A percentile compares a stretch with the other conserved stretches of the same genome.
Evolutionary conservation across 495 filamentous ascomycete genomes (phyloP).

Genomic region (Acidiella bohemica): DNA sequence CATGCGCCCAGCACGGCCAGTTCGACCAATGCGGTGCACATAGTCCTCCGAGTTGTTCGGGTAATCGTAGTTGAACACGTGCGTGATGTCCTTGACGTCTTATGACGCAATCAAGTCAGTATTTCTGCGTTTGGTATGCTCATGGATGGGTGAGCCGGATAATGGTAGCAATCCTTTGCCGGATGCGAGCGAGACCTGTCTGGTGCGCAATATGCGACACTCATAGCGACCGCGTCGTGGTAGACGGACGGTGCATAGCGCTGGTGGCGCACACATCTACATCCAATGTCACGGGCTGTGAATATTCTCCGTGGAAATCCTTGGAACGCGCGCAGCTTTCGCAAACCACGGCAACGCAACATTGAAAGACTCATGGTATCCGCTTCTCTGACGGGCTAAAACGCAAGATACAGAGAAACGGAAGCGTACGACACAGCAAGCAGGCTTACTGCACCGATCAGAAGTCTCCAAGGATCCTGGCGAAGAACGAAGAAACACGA

Average conservation of each 20-base stretch:
- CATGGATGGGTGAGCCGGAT: constrained; percentile 17
- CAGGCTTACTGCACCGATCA: constrained; percentile 50
- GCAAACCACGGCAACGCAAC: constrained; percentile 17
- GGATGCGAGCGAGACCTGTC: constrained; percentile 50
- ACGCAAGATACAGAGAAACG: constrained; percentile 45
- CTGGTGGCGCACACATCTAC: constrained; percentile 18
- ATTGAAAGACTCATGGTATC: constrained; percentile 48
- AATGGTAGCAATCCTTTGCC: constrained; percentile 43
- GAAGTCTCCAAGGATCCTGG: constrained; percentile 72
- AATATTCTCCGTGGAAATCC: constrained; percentile 55
- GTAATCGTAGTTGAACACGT: constrained; percentile 99
- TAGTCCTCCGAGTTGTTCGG: constrained; percentile 82
- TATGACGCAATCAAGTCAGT: constrained; percentile 66
- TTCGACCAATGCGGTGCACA: constrained; percentile 36
- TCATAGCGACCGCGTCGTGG: not conserved
- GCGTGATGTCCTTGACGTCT: constrained; percentile 99
- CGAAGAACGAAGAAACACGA: constrained; percentile 67
- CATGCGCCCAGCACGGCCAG: constrained; percentile 35
- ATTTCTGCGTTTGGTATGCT: constrained; percentile 25
- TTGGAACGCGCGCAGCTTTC: constrained; percentile 50
- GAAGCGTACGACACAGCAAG: constrained; percentile 54
- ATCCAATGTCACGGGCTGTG: constrained; percentile 26
- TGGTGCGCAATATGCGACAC: constrained; percentile 34
- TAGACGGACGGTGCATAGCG: no score
- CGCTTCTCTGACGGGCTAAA: constrained; percentile 51